Evolutionary conservation across 164 flowering plant genomes (phyloP), one percentile per base, ranked within the genome.

Genomic region (Malania oleifera): DNA sequence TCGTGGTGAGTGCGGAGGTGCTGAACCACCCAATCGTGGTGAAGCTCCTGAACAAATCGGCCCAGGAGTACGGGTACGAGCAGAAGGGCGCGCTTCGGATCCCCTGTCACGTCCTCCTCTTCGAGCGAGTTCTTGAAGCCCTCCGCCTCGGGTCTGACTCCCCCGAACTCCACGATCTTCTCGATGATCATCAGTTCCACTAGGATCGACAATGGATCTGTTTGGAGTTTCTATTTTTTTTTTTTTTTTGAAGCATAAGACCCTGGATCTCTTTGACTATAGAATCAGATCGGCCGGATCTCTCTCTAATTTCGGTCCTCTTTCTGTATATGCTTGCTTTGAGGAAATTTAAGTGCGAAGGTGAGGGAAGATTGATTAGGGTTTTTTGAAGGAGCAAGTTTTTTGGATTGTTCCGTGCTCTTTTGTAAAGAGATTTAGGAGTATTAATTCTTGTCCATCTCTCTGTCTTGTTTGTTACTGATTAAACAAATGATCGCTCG

Each of bases 51-150:
- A 73, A 81, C 49, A 74, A 61, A 60, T 91, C 98, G 44, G 96
- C 98, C 0, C 91, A 85, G 63, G 96, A 89, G 78, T 91, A 91
- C 72, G 98, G 98, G 2, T 91, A 89, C 78, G 95, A 85, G 54
- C 98, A 91, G 72, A 69, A 80, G 39, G 96, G 98, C 12, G 98
- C 78, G 19, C 77, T 91, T 15, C 76, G 82, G 28, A 89, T 89
- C 56, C 95, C 98, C 4, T 91, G 98, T 40, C 77, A 75, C 57
- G 98, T 86, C 19, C 35, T 75, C 34, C 71, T 82, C 22, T 91
- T 91, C 65, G 84, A 86, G 71, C 75, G 87, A 10, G 80, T 85
- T 50, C 71, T 90, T 19, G 87, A 85, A 27, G 75, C 80, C 0
- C 64, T 87, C 41, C 74, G 79, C 0, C 70, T 67, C 39, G 71